Base-by-base conservation (phyloP, 2,329 filamentous ascomycete genomes). In the Aspergillus luchuensis region DNA sequence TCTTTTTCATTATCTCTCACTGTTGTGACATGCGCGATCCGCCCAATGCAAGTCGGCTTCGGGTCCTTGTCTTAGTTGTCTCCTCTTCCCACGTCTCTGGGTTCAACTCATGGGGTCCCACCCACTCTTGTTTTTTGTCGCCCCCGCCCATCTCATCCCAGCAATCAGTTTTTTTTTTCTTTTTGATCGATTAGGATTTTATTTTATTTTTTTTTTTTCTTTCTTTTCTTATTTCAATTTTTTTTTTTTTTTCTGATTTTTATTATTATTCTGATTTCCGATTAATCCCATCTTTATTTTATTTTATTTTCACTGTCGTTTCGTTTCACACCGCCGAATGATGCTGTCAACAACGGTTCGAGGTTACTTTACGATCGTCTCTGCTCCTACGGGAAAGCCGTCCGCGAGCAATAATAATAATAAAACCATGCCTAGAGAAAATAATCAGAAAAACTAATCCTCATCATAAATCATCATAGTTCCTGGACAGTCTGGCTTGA, bases 11-110 rank as follows among this genome's bases (percentile, higher is more conserved):
- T 36, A 10, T 10, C 28, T 28, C 25, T 36, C 33, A 15, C 19
- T 45, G 41, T 21, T 7, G 41, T 45, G 41, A 45, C 45, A 8
- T 49, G 45, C 45, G 45, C 13, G 45, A 49, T 49, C 45, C 45
- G 41, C 41, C 13, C 23, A 48, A 28, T 49, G 45, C 45, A 49
- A 28, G 45, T 49, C 45, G 45, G 45, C 25, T 15, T 23, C 25
- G 45, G 45, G 45, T 21, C 45, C 43, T 43, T 49, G 45, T 56
- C 41, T 56, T 48, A 21, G 17, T 41, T 57, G 23, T 28, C 38
- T 54, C 41, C 47, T 43, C 23, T 55, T 61, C 47, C 58, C 58
- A 60, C 56, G 54, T 54, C 38, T 39, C 23, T 48, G 58, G 58
- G 56, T 60, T 55, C 54, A 49, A 49, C 25, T 30, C 47, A 49